phyloP scores from a whole-genome alignment of 2,329 filamentous ascomycete species.

The Fusarium sp. region DNA sequence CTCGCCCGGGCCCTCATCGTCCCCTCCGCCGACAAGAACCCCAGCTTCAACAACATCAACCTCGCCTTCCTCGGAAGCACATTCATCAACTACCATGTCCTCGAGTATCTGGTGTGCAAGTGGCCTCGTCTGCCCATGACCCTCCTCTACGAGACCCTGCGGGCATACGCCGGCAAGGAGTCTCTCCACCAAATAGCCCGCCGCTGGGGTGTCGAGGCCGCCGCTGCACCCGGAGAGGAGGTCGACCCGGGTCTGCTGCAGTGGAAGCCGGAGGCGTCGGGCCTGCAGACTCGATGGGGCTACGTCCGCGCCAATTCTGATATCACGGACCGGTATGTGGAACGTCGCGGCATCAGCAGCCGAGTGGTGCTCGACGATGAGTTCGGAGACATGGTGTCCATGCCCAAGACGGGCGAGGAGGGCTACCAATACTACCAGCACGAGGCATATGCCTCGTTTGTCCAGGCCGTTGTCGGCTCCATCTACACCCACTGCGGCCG shows the following conservation, averaged over 20 bases:
- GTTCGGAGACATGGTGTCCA: conserved; percentile 74
- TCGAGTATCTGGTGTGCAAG: conserved; percentile 87
- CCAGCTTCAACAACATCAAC: conserved; percentile 88
- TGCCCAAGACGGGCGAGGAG: conserved; percentile 43
- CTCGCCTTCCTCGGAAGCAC: conserved; percentile 85
- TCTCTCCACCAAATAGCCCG: conserved; percentile 79
- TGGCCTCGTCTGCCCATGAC: conserved; percentile 91
- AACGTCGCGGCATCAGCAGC: conserved; percentile 78
- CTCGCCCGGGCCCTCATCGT: conserved; percentile 89
- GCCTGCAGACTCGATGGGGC: conserved; percentile 62
- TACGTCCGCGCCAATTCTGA: conserved; percentile 64
- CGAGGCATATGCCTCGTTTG: conserved; percentile 78
- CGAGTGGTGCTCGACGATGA: conserved; percentile 85
- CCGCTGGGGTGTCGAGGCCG: conserved; percentile 93
- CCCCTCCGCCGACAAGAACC: conserved; percentile 82
- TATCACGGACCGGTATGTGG: conserved; percentile 57
- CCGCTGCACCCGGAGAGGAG: conserved; percentile 88
- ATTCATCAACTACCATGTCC: conserved; percentile 88
- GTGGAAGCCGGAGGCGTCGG: conserved; percentile 68
- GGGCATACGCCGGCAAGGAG: conserved; percentile 82
- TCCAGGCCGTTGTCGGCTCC: conserved; percentile 85
- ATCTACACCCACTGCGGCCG: conserved; percentile 88
- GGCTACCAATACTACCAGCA: conserved; percentile 78
- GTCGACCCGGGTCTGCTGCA: conserved; percentile 93
- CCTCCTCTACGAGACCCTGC: conserved; percentile 88